Base-by-base conservation (phyloP, 2,329 filamentous ascomycete species). In the Chalaropsis thielavioides region DNA sequence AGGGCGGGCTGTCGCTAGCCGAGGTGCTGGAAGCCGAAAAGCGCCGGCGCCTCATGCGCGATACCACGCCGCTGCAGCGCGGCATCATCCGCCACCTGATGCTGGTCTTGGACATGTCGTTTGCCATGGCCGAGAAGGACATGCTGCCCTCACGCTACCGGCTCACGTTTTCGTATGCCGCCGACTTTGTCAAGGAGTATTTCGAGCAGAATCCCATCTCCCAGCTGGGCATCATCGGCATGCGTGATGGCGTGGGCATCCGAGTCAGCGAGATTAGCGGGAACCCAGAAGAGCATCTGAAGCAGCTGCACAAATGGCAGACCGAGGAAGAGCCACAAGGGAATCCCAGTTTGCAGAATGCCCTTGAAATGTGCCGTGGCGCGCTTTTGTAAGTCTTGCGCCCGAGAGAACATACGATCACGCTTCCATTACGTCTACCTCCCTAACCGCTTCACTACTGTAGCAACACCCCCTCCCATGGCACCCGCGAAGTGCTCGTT, bases 181-280 rank as follows among this genome's bases (percentile, higher is more conserved):
- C 87, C 68, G 87, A 91, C 66, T 99, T 97, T 74, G 88, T 97
- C 61, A 83, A 86, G 67, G 92, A 96, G 74, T 99, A 90, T 76
- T 99, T 97, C 73, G 94, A 97, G 75, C 94, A 99, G 75, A 99
- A 99, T 71, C 94, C 94, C 11, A 97, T 99, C 69, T 95, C 91
- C 10, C 94, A 99, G 76, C 83, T 99, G 65, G 92, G 89, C 27
- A 87, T 99, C 38, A 79, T 99, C 46, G 92, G 89, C 62, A 96
- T 97, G 89, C 84, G 89, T 68, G 94, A 97, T 73, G 94, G 94
- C 17, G 80, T 97, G 17, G 92, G 92, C 1, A 79, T 95, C 27
- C 81, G 89, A 46, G 83, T 99, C 68, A 94, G 88, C 72, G 90
- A 96, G 72, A 86, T 97, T 79, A 88, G 88, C 64, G 94, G 94